A percentile compares a stretch with the other conserved stretches of the same genome.
These are phyloP conservation scores for Gossypium australe DNA, from an alignment of 345 rosid species.

Conservation along the genomic window DNA sequence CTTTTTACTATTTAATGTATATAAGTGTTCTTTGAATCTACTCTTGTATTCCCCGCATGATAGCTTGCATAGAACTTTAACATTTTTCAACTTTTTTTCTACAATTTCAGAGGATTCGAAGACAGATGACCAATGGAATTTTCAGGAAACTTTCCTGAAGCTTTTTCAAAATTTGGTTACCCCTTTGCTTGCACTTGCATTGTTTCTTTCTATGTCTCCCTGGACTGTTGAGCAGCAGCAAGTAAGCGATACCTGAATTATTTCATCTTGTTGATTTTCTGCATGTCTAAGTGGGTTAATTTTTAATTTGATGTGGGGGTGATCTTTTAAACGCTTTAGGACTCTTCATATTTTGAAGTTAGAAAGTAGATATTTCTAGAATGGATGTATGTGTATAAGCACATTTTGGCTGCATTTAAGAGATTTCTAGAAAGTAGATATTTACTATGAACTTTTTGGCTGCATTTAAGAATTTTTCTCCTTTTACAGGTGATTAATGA, in stretches of 20 bases:
- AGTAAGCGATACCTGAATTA: slow-evolving; percentile 30
- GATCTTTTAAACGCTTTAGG: background rate
- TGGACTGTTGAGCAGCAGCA: slow-evolving; percentile 54
- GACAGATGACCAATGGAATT: slow-evolving; percentile 42
- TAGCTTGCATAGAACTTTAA: background rate
- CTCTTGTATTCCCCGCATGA: background rate
- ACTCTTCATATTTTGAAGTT: background rate
- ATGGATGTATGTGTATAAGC: background rate
- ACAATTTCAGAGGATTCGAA: slow-evolving; percentile 63
- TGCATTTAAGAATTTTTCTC: background rate
- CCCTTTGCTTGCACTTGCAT: slow-evolving; percentile 52
- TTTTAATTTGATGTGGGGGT: background rate
- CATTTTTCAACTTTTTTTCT: background rate
- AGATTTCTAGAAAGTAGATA: background rate
- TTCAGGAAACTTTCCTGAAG: slow-evolving; percentile 43
- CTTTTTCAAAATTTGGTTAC: slow-evolving; percentile 44
- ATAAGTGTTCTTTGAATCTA: background rate
- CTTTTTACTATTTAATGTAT: background rate
- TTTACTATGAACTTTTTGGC: background rate
- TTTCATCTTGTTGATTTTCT: background rate
- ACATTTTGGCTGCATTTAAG: background rate
- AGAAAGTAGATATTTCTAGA: background rate
- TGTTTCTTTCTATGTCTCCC: slow-evolving; percentile 43
- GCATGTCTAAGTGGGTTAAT: background rate
- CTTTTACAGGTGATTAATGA: background rate